Conservation (phyloP, 441 rosid genomes). For the Pelargonium cotyledonis region DNA sequence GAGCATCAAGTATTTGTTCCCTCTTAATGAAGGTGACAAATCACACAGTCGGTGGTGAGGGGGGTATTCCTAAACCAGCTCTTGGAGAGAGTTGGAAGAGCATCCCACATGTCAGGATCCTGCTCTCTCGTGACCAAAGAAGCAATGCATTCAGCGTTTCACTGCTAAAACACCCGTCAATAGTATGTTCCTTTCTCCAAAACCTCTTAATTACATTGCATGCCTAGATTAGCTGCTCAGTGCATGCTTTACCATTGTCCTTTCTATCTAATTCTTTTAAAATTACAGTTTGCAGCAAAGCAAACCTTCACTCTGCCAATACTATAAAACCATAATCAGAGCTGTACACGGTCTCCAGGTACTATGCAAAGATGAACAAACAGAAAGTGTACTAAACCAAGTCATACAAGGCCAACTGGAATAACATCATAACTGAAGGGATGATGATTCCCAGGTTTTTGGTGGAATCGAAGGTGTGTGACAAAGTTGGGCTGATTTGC, state of each 20-base stretch:
- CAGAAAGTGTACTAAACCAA: background rate
- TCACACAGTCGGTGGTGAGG: constrained; percentile 74
- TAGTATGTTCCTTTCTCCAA: constrained; percentile 30
- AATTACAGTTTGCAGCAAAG: background rate
- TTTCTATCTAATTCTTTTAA: background rate
- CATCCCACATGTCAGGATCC: constrained; percentile 69
- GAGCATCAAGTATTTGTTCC: too few relatives aligned
- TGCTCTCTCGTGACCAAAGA: constrained; percentile 39
- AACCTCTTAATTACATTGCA: constrained; percentile 1
- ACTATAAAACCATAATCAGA: background rate
- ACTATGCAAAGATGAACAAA: too few relatives aligned
- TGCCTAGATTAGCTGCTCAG: background rate
- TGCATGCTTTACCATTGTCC: background rate
- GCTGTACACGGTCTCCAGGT: background rate
- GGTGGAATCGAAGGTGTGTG: too few relatives aligned
- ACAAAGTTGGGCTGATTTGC: too few relatives aligned
- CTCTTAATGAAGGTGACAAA: constrained; percentile 53
- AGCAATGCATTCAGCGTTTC: constrained; percentile 34
- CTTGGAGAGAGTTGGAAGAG: constrained; percentile 88
- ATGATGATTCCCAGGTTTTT: too few relatives aligned
- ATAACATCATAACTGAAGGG: too few relatives aligned
- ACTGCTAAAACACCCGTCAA: constrained; percentile 60
- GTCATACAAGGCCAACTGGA: background rate
- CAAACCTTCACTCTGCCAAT: background rate
- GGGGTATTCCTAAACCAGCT: constrained; percentile 63